A percentile compares a stretch with the other conserved stretches of the same genome.
Evolutionary conservation across 192 early-diverging fungal genomes (phyloP).

Genomic region (Backusella westeae): DNA sequence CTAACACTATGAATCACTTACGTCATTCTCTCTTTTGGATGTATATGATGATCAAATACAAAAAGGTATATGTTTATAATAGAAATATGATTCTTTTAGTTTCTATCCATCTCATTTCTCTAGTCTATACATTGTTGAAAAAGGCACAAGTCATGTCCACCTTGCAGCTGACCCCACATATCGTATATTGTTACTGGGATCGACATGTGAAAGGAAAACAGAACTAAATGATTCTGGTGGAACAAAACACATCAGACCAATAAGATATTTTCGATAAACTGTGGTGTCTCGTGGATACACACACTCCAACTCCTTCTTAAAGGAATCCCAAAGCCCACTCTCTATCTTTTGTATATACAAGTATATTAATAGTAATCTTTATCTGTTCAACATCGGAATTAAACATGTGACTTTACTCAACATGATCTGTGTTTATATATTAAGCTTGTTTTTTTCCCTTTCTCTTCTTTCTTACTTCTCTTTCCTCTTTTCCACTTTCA

Average conservation of each 20-base stretch:
- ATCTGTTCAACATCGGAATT: constrained; percentile 1
- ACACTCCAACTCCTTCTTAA: background rate
- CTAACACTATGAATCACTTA: background rate
- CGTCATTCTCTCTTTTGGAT: background rate
- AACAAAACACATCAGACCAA: background rate
- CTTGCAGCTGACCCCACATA: background rate
- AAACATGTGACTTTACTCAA: constrained; percentile 1
- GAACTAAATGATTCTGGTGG: background rate
- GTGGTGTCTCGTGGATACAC: background rate
- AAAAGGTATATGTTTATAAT: background rate
- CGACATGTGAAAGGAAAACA: background rate
- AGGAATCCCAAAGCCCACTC: background rate
- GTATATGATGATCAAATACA: background rate
- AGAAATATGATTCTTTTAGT: background rate
- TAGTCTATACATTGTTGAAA: background rate
- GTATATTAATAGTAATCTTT: background rate
- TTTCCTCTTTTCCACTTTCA: background rate
- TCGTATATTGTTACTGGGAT: background rate
- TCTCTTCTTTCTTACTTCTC: background rate
- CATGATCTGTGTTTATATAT: constrained; percentile 1
- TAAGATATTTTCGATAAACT: background rate
- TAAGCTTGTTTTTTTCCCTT: constrained; percentile 2
- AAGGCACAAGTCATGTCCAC: background rate
- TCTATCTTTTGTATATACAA: background rate
- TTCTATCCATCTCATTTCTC: background rate